Percentiles rank a stretch among this genome's conserved stretches.
Evolutionary conservation across 2,329 filamentous ascomycete genomes (phyloP).

Genomic region (Botrytis fragariae): DNA sequence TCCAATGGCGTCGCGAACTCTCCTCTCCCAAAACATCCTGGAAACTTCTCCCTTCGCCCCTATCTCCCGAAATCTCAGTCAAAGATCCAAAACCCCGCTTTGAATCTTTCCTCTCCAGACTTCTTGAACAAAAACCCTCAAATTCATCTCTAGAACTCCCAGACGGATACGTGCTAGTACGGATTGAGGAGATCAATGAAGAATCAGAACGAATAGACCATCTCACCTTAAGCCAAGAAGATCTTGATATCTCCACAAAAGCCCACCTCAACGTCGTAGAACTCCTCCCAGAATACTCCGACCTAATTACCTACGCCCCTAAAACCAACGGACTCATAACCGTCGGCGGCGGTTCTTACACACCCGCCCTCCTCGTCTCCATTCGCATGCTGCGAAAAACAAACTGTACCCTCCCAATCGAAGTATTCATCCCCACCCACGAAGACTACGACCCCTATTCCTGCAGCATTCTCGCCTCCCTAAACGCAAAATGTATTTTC

Average conservation of each 20-base stretch:
- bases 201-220: conserved; percentile 6
- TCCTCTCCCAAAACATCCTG: conserved; percentile 14
- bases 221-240: conserved; percentile 2
- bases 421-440: conserved; percentile 43
- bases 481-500: conserved; percentile 44
- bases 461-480: conserved; percentile 41
- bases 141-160: conserved; percentile 5
- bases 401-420: conserved; percentile 41
- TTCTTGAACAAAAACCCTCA: not conserved
- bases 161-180: not conserved
- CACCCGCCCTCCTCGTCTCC: conserved; percentile 42
- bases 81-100: conserved; percentile 5
- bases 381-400: conserved; percentile 44
- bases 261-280: conserved; percentile 7
- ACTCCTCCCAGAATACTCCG: conserved; percentile 12
- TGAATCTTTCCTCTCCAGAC: conserved; percentile 1
- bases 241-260: conserved; percentile 6
- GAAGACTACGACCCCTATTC: conserved; percentile 41
- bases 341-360: conserved; percentile 40
- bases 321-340: conserved; percentile 44
- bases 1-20: conserved; percentile 11
- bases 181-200: conserved; percentile 13
- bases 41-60: not conserved
- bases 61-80: not conserved
- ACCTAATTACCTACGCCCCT: conserved; percentile 7